Base-by-base conservation (phyloP, 805 yeast species). In the Yarrowia sp. region DNA sequence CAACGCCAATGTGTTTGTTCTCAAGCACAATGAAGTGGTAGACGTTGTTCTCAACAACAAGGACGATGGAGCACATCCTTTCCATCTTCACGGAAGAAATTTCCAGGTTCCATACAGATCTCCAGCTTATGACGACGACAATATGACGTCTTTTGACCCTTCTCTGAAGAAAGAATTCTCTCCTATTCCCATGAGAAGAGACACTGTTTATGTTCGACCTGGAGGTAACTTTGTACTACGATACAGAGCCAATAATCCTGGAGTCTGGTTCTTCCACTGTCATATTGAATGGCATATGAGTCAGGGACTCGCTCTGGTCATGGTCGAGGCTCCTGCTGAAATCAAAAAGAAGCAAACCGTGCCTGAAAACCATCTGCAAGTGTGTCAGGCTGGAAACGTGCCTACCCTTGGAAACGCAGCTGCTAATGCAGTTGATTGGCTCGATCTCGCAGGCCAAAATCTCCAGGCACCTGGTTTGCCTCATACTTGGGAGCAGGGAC, bases 261-360 rank as follows among this genome's bases (percentile, higher is more conserved):
- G 99, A 80, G 92, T 92, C 51, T 93, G 98, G 99, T 84, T 87
- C 76, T 95, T 95, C 95, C 99, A 93, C 80, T 93, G 99, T 78
- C 99, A 93, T 76, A 89, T 93, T 73, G 98, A 95, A 76, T 93
- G 99, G 99, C 99, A 95, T 79, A 83, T 93, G 81, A 82, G 86
- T 72, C 98, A 95, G 80, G 99, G 99, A 72, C 83, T 93, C 71
- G 96, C 14, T 32, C 71, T 92, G 64, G 80, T 82, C 14, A 79
- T 95, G 51, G 78, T 93, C 64, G 99, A 93, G 78, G 97, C 90
- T 65, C 99, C 99, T 24, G 69, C 75, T 6, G 81, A 81, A 64
- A 81, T 93, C 54, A 76, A 75, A 16, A 78, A 79, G 65, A 70
- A 77, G 59, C 67, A 77, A 16, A 54, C 35, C 7, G 80, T 80